Base-by-base conservation (phyloP, 1,284 basidiomycete species). In the Rhizoctonia solani region DNA sequence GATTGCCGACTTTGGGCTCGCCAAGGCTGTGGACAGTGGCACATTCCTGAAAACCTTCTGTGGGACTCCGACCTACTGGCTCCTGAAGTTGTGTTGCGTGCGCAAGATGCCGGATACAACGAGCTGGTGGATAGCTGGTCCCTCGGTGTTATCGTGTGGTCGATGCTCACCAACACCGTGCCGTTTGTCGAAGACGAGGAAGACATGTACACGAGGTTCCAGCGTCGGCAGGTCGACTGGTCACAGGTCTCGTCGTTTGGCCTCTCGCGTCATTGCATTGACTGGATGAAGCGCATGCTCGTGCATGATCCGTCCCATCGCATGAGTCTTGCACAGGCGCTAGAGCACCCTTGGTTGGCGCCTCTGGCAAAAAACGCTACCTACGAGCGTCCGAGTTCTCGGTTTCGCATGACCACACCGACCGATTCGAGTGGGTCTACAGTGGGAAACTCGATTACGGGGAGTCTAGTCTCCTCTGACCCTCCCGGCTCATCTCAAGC, bases 1-100 rank as follows among this genome's bases (percentile, higher is more conserved):
- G 74, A 87, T 97, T 27, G 94, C 94, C 1, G 95, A 96, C 76
- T 97, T 96, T 75, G 95, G 95, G 4, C 83, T 97, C 13, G 94
- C 95, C 0, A 97, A 97, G 75, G 87, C 89, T 67, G 87, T 92
- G 46, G 88, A 91, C 32, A 69, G 67, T 27, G 63, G 69, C 16
- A 73, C 70, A 16, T 69, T 66, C 19, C 54, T 71, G 9, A 69
- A 69, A 87, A 93, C 92, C 0, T 89, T 90, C 87, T 93, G 91
- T 73, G 92, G 92, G 11, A 93, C 92, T 0, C 91, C 92, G 0
- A 84, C 83, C 59, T 94, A 94, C 74, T 94, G 3, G 92, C 91
- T 0, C 92, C 91, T 0, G 92, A 95, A 75, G 92, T 98, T 30
- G 89, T 96, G n/a, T 82, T 84, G 74, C 88, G 90, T 72, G 75